Evolutionary conservation across 768 basidiomycete species (phyloP).

Genomic region (Xanthoconium stramineum): DNA sequence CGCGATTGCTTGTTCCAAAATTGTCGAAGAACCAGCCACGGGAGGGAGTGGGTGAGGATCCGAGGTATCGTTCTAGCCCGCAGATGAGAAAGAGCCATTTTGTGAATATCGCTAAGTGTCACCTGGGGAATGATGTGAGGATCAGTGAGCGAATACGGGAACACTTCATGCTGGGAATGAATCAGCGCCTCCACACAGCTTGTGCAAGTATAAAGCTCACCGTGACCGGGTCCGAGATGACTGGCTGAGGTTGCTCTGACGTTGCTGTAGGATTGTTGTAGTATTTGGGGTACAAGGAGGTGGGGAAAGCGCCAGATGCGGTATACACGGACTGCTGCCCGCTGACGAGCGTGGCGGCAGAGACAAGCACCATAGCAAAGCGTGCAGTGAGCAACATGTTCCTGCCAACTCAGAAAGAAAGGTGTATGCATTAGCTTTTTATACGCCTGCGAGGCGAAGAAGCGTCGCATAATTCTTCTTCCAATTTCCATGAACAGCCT

Average conservation of each 20-base stretch:
- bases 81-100: neutral
- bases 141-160: constrained; percentile 59
- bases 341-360: neutral
- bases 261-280: constrained; percentile 75
- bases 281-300: constrained; percentile 59
- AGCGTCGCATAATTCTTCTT: neutral
- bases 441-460: neutral
- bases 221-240: constrained; percentile 68
- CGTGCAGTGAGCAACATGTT: constrained; percentile 10
- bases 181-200: neutral
- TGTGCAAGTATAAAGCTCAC: constrained; percentile 32
- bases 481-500: constrained; percentile 6
- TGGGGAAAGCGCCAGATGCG: constrained; percentile 62
- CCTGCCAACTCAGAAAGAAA: neutral
- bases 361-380: constrained; percentile 6
- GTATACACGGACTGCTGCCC: constrained; percentile 38
- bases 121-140: constrained; percentile 57
- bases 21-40: constrained; percentile 39
- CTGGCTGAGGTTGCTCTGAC: constrained; percentile 70
- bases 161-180: constrained; percentile 48
- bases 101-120: neutral
- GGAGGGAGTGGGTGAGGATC: constrained; percentile 70
- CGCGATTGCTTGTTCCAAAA: constrained; percentile 51
- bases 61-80: constrained; percentile 45
- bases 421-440: neutral